Base-by-base conservation (phyloP, 2,329 filamentous ascomycete species). In the Orbilia blumenaviensis region DNA sequence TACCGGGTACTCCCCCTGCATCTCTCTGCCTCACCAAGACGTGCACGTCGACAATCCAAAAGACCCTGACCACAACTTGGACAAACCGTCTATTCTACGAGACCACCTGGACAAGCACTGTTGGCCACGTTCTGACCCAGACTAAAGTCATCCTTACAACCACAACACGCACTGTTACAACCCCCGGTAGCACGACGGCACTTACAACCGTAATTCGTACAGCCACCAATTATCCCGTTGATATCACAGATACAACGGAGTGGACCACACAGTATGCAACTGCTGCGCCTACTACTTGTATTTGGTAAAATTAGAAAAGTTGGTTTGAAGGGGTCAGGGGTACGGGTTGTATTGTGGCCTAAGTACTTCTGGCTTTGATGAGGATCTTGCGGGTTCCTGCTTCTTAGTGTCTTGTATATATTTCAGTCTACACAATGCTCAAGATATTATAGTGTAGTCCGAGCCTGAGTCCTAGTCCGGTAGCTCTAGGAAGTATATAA, bases 71-170 rank as follows among this genome's bases (percentile, higher is more conserved):
- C n/a, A 63, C 36, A 5, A 71, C 58, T 9, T 71, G 27, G 44
- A 68, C 63, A 21, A 60, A 67, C 21, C 38, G 44, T 2, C 62
- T 67, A 10, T 67, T 41, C 18, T 75, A 46, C 36, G 62, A 27
- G 1, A 75, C 63, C 3, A 48, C 23, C 14, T 75, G 71, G 71
- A 38, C 38, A 0, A 64, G n/a, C 48, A 68, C 63, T 4, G 38
- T 48, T n/a, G 71, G 71, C 5, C 71, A 75, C n/a, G 71, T 75
- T 1, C 36, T 50, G 1, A 75, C 71, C 1, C 66, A 58, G 7
- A 75, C 71, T 1, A 75, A 46, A 7, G 63, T 68, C 10, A 48
- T 62, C 8, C 32, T 64, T 2, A 75, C 44, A 0, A 75, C 56
- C 2, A 48, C 46, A 2, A 63, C 46, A 10, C 32, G 18, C 3